Conservation (phyloP, 305 asterid species). For the Fraxinus paxiana region DNA sequence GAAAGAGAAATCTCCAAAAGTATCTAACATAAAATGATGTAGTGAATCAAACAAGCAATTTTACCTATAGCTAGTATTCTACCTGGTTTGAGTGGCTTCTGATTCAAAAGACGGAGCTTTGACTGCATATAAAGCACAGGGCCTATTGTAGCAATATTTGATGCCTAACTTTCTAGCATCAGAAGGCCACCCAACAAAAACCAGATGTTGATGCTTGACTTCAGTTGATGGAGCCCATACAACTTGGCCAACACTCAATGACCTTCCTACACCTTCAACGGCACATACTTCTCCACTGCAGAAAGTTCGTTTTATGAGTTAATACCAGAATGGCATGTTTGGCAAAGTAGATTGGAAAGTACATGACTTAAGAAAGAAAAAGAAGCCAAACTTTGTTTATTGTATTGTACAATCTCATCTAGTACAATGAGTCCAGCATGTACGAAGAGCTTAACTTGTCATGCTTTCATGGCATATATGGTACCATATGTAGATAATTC, state of each 20-base stretch:
- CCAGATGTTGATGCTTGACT: constrained; percentile 49
- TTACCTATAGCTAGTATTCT: constrained; percentile 19
- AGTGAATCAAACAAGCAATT: constrained; percentile 14
- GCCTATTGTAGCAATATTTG: constrained; percentile 78
- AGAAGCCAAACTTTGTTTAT: constrained; percentile 4
- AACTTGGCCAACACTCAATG: constrained; percentile 84
- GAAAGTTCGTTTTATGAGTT: constrained; percentile 17
- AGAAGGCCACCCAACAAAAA: constrained; percentile 92
- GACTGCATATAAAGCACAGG: constrained; percentile 81
- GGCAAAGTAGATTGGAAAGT: background rate
- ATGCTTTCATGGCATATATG: constrained; percentile 5
- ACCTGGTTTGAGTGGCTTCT: constrained; percentile 42
- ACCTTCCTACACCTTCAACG: constrained; percentile 56
- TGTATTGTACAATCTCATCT: background rate
- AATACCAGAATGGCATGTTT: background rate
- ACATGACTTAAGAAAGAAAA: background rate
- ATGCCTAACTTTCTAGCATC: constrained; percentile 78
- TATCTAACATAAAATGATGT: background rate
- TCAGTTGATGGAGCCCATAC: constrained; percentile 75
- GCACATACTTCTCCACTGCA: constrained; percentile 75
- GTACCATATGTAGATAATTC: constrained; percentile 16
- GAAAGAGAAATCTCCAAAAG: background rate
- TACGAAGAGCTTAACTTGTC: constrained; percentile 6
- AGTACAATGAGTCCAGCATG: background rate
- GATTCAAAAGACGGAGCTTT: constrained; percentile 54